Conservation (phyloP, 108 stramenopile genomes). For the Cyclotella atomus region DNA sequence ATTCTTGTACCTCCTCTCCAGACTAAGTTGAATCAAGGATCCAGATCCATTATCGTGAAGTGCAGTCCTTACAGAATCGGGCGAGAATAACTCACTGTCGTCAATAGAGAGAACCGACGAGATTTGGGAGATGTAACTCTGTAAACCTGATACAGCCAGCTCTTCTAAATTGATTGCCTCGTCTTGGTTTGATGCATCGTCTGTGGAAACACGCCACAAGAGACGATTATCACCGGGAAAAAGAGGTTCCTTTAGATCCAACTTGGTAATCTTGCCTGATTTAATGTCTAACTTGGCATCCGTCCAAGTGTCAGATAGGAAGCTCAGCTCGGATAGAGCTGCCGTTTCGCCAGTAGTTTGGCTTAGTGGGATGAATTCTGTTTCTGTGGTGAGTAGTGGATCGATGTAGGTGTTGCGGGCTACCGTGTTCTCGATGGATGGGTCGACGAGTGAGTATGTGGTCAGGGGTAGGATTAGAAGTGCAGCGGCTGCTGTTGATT, state of each 20-base stretch:
- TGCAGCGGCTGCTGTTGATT: too few species aligned
- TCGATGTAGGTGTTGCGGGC: constrained; percentile 5
- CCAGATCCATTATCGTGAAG: not conserved
- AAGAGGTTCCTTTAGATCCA: not conserved
- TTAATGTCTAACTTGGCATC: not conserved
- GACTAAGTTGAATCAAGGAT: not conserved
- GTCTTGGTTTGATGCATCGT: not conserved
- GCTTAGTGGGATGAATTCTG: not conserved
- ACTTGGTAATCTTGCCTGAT: not conserved
- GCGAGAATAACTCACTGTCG: not conserved
- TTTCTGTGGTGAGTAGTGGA: not conserved
- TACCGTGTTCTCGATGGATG: not conserved
- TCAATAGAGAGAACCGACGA: not conserved
- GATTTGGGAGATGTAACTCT: not conserved
- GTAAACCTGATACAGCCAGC: not conserved
- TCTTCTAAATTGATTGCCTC: not conserved
- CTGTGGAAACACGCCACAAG: not conserved
- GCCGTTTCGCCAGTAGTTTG: not conserved
- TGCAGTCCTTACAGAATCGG: not conserved
- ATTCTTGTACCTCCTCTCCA: not conserved
- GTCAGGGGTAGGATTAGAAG: not conserved
- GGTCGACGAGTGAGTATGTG: not conserved
- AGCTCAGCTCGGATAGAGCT: not conserved
- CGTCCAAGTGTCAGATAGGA: not conserved
- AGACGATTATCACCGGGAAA: constrained; percentile 16